Conservation (phyloP, 2,329 filamentous ascomycete genomes). For the Fusarium secorum region DNA sequence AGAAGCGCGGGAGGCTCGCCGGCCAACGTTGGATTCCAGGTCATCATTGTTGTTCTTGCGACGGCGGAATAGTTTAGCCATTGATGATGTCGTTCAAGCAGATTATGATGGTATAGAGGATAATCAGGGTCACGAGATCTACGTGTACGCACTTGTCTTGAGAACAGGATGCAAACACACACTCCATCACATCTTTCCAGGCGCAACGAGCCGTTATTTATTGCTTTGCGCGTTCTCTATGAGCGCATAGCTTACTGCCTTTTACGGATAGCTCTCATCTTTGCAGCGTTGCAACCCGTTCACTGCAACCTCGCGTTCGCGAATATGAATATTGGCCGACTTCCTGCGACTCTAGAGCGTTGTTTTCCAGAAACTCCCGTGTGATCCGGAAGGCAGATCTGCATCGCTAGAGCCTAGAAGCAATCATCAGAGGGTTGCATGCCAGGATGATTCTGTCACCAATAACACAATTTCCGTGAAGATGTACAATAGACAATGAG, state of each 20-base stretch:
- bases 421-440: neutral
- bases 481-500: neutral
- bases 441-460: neutral
- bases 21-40: constrained; percentile 11
- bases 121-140: neutral
- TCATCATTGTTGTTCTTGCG: constrained; percentile 18
- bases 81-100: neutral
- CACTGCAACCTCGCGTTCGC: neutral
- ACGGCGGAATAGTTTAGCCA: constrained; percentile 23
- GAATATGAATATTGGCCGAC: neutral
- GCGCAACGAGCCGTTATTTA: neutral
- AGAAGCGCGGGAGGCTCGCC: constrained; percentile 21
- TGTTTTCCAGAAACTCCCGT: neutral
- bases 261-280: neutral
- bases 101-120: neutral
- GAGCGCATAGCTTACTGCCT: neutral
- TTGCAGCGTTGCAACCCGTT: neutral
- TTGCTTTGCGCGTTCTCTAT: neutral
- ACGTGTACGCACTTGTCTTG: neutral
- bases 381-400: neutral
- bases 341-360: neutral
- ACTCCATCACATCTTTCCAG: neutral
- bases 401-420: neutral
- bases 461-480: neutral
- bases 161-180: neutral